Percentiles rank a stretch among this genome's conserved stretches.
Conservation (phyloP, 2,329 filamentous ascomycete species). For the Arthrobotrys conoides region DNA sequence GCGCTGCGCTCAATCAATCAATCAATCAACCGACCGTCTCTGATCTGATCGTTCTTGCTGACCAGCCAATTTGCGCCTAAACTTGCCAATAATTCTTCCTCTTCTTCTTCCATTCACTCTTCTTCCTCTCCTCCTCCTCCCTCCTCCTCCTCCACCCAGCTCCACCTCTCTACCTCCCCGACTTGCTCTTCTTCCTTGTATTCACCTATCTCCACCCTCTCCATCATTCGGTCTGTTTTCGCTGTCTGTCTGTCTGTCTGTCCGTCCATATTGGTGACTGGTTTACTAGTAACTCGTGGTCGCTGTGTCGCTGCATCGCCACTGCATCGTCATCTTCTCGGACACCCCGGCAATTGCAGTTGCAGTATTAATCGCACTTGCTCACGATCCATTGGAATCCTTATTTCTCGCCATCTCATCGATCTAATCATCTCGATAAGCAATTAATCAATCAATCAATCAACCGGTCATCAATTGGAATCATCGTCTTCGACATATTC, state of each 20-base stretch:
- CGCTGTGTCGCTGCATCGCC: not conserved
- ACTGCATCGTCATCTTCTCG: not conserved
- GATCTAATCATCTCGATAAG: not conserved
- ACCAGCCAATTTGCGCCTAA: conserved; percentile 26
- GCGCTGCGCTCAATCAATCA: not conserved
- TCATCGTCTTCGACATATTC: not conserved
- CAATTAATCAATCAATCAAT: not conserved
- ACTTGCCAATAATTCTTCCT: conserved; percentile 16
- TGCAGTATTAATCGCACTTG: not conserved
- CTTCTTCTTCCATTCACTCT: not conserved
- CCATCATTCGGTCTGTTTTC: not conserved
- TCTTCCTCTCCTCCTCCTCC: conserved; percentile 57
- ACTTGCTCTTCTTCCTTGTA: not conserved
- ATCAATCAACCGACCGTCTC: not conserved
- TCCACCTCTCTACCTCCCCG: not conserved
- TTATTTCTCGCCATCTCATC: not conserved
- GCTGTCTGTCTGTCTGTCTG: not conserved
- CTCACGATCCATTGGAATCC: not conserved
- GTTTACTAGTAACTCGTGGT: not conserved
- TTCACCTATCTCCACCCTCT: not conserved
- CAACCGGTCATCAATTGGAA: not conserved
- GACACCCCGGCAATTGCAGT: not conserved
- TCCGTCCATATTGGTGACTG: not conserved
- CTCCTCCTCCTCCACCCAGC: conserved; percentile 1
- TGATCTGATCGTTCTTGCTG: not conserved